phyloP scores from a whole-genome alignment of 148 eudicot species.

The Agrostemma githago region DNA sequence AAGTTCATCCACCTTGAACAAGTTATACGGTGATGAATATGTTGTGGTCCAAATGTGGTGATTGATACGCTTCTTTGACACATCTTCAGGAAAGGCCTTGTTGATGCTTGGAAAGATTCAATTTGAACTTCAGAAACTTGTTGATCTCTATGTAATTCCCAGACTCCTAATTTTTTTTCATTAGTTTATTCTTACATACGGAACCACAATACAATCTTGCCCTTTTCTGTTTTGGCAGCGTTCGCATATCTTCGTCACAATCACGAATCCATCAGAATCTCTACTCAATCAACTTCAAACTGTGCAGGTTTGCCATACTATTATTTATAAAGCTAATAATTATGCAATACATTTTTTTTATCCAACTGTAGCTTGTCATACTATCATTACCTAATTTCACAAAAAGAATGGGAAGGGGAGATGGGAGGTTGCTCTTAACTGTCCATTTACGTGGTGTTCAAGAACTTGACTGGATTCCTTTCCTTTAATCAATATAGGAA shows the following conservation, averaged over 20 bases:
- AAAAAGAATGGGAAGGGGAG: not conserved
- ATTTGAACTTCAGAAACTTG: conserved; percentile 82
- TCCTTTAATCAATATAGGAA: conserved; percentile 46
- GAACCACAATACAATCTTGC: conserved; percentile 6
- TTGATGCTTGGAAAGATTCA: conserved; percentile 71
- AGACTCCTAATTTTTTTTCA: not conserved
- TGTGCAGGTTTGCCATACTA: conserved; percentile 67
- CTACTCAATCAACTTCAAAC: conserved; percentile 88
- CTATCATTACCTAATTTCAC: not conserved
- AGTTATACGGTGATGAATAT: not conserved
- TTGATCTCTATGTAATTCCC: conserved; percentile 75
- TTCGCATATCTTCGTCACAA: conserved; percentile 62
- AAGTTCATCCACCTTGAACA: not conserved
- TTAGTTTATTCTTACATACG: conserved; percentile 8
- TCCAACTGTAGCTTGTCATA: not conserved
- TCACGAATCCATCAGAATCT: conserved; percentile 88
- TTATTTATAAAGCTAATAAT: conserved; percentile 4
- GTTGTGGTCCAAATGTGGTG: not conserved
- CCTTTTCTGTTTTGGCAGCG: conserved; percentile 49
- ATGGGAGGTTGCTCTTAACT: not conserved
- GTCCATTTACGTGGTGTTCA: not conserved
- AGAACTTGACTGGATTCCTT: conserved; percentile 20
- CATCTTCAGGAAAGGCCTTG: conserved; percentile 59
- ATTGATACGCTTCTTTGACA: conserved; percentile 6
- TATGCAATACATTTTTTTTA: not conserved